Evolutionary conservation across 2,329 filamentous ascomycete genomes (phyloP), one percentile per base, ranked within the genome.

Genomic region (Xylariaceae sp.): DNA sequence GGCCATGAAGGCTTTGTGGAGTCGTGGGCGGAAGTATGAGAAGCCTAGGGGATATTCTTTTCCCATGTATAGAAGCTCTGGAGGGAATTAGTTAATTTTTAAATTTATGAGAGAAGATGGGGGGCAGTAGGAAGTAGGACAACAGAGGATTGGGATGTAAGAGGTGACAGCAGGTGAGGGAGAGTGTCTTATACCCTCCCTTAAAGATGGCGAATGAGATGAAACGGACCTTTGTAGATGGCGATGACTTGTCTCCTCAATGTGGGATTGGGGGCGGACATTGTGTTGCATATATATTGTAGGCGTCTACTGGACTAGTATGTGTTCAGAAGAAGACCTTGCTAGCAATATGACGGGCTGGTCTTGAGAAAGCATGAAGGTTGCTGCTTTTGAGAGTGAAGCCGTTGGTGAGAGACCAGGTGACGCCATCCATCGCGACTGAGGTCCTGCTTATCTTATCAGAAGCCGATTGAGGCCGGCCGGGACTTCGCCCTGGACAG

Each of bases 21-120:
- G 74, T 2, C 90, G 82, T 7, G 83, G 80, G 11, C 87, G 82
- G 66, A 95, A 96, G 71, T 91, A 96, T 30, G 71, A 83, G 46
- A 54, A 95, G 42, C 94, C 94, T 14, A 87, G 76, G 1, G 94
- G 92, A 62, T 97, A 97, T 51, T 92, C 87, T 48, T 85, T 82
- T 32, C 92, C 90, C 12, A 97, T 76, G 62, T 86, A 84, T 39
- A 99, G 78, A 11, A 96, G 81, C 62, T 96, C 90, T 95, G 52
- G 10, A 2, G 32, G 42, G 19, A 17, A 19, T 45, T 39, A 14
- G 44, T 41, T 35, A 30, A 42, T 9, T 35, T 10, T 10, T 10
- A 14, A 7, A 30, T 31, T 5, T 19, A 9, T 7, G 19, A 17
- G 22, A 9, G 22, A 33, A 33, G 42, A 10, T 33, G 35, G 36